Evolutionary conservation across 495 filamentous ascomycete species (phyloP), one percentile per base, ranked within the genome.

Genomic region (Aspergillus bertholletiae): DNA sequence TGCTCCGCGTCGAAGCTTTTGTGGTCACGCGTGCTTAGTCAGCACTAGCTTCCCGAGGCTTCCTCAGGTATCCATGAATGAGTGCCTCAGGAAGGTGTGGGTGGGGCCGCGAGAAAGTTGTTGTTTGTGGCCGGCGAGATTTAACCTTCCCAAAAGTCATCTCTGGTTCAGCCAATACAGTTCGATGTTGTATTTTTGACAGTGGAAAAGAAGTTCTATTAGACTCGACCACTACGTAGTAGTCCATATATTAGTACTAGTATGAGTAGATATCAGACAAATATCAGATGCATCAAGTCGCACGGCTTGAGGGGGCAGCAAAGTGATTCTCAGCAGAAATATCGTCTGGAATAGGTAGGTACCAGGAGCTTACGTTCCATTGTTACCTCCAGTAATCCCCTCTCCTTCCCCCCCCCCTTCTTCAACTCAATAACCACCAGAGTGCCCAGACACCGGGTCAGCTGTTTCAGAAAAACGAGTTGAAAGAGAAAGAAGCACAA

Each of bases 11-110:
- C 41, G 45, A 15, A 23, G 53, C n/a, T 53, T 55, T 59, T 59
- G 51, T 59, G 57, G 46, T 59, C 51, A 46, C 37, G 37, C 11
- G 30, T 15, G 58, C 55, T 70, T 64, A 70, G 53, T 74, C 63
- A 74, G 60, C 64, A 5, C 2, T 53, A 22, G 39, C 18, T 43
- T 43, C 7, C 18, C 20, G 17, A 20, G 18, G 6, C 5, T 43
- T 7, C 18, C 39, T 43, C 39, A 43, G 39, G 39, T 37, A 32
- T 32, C 13, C 12, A 37, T 5, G 34, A 15, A n/a, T 37, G 11
- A 4, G 17, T 37, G 30, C 34, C 34, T 37, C 34, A 37, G 34
- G 34, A 37, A 32, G 8, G 30, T 12, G 13, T n/a, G n/a, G n/a
- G n/a, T n/a, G n/a, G n/a, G n/a, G n/a, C n/a, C n/a, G n/a, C n/a